Percentiles rank a stretch among this genome's conserved stretches.
Conservation (phyloP, 2,329 filamentous ascomycete genomes). For the Microdochium trichocladiopsis region DNA sequence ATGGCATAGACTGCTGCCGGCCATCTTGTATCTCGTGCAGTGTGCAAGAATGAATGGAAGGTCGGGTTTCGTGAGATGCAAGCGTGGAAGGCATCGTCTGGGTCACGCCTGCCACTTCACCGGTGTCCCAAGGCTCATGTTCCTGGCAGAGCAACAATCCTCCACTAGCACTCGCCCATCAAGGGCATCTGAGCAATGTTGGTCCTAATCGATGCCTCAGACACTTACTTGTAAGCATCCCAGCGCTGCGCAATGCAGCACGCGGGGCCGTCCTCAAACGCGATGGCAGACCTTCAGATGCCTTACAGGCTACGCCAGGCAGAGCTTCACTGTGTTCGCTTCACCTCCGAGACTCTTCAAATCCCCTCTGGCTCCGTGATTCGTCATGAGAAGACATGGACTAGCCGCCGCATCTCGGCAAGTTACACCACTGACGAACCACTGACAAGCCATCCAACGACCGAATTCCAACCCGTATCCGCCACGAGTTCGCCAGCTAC, state of each 20-base stretch:
- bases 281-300: background rate
- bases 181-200: too few species aligned
- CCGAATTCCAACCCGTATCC: conserved; percentile 11
- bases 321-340: conserved; percentile 4
- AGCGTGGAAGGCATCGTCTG: too few species aligned
- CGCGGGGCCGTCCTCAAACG: background rate
- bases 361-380: background rate
- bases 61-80: too few species aligned
- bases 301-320: background rate
- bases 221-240: background rate
- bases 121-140: too few species aligned
- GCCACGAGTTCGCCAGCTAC: conserved; percentile 7
- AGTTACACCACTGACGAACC: conserved; percentile 11
- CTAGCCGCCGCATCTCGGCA: conserved; percentile 15
- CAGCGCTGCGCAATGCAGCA: background rate
- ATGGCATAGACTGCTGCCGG: too few species aligned
- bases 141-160: too few species aligned
- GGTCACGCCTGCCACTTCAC: too few species aligned
- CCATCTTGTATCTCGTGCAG: too few species aligned
- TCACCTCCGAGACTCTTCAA: conserved; percentile 3
- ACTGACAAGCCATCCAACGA: conserved; percentile 11
- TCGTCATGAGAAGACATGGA: background rate
- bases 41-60: too few species aligned
- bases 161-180: too few species aligned
- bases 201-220: too few species aligned